Conservation (phyloP, 805 yeast genomes). For the Saccharomycopsis oosterbeekiorum region DNA sequence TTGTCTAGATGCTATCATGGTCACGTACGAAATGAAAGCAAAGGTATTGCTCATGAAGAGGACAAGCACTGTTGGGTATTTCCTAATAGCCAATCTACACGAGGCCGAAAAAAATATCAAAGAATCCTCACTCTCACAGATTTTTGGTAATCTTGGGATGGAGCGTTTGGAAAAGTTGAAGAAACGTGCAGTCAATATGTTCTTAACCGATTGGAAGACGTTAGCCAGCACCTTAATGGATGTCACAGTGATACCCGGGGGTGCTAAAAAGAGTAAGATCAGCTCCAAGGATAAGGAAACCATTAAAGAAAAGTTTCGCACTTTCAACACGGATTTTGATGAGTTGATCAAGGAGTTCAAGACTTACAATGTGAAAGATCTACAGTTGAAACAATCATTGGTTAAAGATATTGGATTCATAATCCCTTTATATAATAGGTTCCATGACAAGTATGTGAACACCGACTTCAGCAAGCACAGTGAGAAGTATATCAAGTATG, state of each 20-base stretch:
- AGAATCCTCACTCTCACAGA: constrained; percentile 43
- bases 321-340: constrained; percentile 77
- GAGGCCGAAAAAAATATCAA: constrained; percentile 66
- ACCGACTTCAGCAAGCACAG: constrained; percentile 67
- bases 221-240: constrained; percentile 73
- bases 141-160: constrained; percentile 50
- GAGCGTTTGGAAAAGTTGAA: constrained; percentile 58
- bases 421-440: constrained; percentile 74
- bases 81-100: constrained; percentile 59
- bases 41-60: constrained; percentile 26
- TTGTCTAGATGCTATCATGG: constrained; percentile 61
- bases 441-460: constrained; percentile 63
- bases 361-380: constrained; percentile 56
- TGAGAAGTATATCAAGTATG: constrained; percentile 40
- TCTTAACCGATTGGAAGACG: constrained; percentile 70
- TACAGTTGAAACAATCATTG: constrained; percentile 50
- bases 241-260: constrained; percentile 57
- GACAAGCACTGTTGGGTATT: constrained; percentile 44
- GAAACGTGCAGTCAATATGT: constrained; percentile 62
- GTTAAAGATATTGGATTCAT: constrained; percentile 62
- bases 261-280: constrained; percentile 26
- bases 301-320: constrained; percentile 74
- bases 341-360: constrained; percentile 59
- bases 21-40: constrained; percentile 54
- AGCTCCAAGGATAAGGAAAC: constrained; percentile 69